Conservation (phyloP, 2,329 filamentous ascomycete species). For the Alternaria arborescens region DNA sequence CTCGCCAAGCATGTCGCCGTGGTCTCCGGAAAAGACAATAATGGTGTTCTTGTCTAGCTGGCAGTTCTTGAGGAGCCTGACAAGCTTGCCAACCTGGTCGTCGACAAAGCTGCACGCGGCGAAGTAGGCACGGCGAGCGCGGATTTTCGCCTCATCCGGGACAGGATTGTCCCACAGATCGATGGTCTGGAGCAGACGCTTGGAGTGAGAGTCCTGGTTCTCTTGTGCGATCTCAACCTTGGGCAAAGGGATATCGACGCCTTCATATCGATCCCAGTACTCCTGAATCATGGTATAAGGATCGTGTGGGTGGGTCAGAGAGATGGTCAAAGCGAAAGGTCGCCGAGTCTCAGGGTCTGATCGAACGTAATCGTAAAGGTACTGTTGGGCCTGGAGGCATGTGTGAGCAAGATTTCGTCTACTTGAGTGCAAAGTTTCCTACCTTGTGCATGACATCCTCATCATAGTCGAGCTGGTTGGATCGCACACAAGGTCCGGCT, state of each 20-base stretch:
- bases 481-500: constrained; percentile 85
- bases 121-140: constrained; percentile 88
- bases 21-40: constrained; percentile 90
- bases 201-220: constrained; percentile 84
- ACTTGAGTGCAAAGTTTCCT: constrained; percentile 9
- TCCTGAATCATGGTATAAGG: constrained; percentile 93
- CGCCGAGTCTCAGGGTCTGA: constrained; percentile 71
- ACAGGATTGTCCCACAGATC: constrained; percentile 87
- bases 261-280: constrained; percentile 93
- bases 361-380: constrained; percentile 89
- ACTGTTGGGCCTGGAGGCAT: constrained; percentile 72
- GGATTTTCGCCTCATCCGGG: constrained; percentile 84
- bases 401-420: constrained; percentile 14
- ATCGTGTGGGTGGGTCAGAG: constrained; percentile 92
- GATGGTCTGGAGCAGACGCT: constrained; percentile 84
- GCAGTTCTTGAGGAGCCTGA: constrained; percentile 80
- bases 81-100: constrained; percentile 85
- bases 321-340: constrained; percentile 89
- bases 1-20: constrained; percentile 96
- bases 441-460: constrained; percentile 92
- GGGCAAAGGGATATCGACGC: constrained; percentile 84
- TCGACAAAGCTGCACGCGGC: constrained; percentile 94
- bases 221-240: constrained; percentile 80
- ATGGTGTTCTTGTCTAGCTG: constrained; percentile 85
- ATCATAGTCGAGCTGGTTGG: constrained; percentile 95